These are phyloP conservation scores for Podaxis sp. DNA, from an alignment of 768 basidiomycete genomes.

Conservation along the genomic window DNA sequence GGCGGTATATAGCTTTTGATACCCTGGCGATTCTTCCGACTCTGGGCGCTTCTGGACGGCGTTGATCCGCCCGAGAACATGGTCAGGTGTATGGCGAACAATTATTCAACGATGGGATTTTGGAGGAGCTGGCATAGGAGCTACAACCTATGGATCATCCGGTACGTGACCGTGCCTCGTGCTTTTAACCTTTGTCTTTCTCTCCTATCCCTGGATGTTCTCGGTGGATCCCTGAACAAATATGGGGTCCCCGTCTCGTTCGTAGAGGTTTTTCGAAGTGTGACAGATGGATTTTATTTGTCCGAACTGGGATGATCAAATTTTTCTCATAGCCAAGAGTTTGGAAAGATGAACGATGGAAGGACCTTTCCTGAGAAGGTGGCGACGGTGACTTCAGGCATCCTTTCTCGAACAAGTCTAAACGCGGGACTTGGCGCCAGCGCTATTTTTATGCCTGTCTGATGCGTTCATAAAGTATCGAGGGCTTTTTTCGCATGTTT, in stretches of 20 bases:
- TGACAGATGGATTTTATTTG: not conserved
- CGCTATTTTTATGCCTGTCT: not conserved
- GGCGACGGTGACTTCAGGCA: not conserved
- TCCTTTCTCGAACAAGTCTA: not conserved
- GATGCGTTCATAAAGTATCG: not conserved
- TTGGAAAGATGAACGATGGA: not conserved
- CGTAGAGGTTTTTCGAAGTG: not conserved
- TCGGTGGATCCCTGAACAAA: not conserved
- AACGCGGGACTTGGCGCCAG: not conserved
- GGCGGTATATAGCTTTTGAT: slow-evolving; percentile 69
- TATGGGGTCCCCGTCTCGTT: not conserved
- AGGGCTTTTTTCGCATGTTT: not conserved
- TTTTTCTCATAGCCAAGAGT: not conserved
- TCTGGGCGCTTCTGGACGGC: slow-evolving; percentile 88
- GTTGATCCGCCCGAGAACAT: slow-evolving; percentile 97
- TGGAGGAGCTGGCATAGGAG: slow-evolving; percentile 97
- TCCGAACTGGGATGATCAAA: not conserved
- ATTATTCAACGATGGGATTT: slow-evolving; percentile 90
- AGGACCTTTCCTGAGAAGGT: not conserved
- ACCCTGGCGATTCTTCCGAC: slow-evolving; percentile 95
- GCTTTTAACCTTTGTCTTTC: not conserved
- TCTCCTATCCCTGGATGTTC: not conserved
- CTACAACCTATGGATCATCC: slow-evolving; percentile 92
- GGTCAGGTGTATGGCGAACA: slow-evolving; percentile 98
- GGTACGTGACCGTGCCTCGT: slow-evolving; percentile 42